Evolutionary conservation across 2,329 filamentous ascomycete species (phyloP).

Genomic region (Ophiostoma novo-ulmi): DNA sequence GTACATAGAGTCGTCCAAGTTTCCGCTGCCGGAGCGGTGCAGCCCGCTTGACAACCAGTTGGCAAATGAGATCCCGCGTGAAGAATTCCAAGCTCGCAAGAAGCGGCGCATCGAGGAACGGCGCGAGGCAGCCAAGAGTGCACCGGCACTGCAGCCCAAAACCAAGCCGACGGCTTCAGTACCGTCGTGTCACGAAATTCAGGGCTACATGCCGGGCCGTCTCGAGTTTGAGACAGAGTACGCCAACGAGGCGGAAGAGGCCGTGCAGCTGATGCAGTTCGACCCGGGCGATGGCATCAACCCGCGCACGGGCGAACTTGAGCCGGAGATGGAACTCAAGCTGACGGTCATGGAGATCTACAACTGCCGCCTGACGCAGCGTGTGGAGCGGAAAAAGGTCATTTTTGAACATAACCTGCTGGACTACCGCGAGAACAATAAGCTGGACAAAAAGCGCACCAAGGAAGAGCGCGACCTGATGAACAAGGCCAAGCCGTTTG

Average conservation of each 20-base stretch:
- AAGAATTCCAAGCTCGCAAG: constrained; percentile 89
- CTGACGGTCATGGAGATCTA: constrained; percentile 98
- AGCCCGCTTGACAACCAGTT: constrained; percentile 75
- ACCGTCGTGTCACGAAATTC: constrained; percentile 93
- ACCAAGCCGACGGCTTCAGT: constrained; percentile 95
- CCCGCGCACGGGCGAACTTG: constrained; percentile 73
- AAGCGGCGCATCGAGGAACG: constrained; percentile 89
- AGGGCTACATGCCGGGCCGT: constrained; percentile 97
- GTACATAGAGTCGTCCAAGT: constrained; percentile 76
- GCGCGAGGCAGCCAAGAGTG: constrained; percentile 79
- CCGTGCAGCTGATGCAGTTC: constrained; percentile 97
- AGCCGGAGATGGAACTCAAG: constrained; percentile 96
- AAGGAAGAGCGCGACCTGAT: constrained; percentile 91
- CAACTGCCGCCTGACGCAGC: constrained; percentile 82
- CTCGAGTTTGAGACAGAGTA: constrained; percentile 97
- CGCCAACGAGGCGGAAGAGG: constrained; percentile 95
- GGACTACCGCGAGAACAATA: constrained; percentile 87
- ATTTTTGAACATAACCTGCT: constrained; percentile 92
- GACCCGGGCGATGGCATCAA: constrained; percentile 93
- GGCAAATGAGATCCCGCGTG: constrained; percentile 74
- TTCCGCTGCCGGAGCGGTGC: constrained; percentile 81
- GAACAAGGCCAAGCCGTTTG: constrained; percentile 93
- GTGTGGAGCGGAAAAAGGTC: constrained; percentile 91
- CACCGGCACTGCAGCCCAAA: constrained; percentile 78
- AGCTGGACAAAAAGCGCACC: constrained; percentile 86